A percentile compares a stretch with the other conserved stretches of the same genome.
These are phyloP conservation scores for Ceratocystis colombiana DNA, from an alignment of 2,329 filamentous ascomycete species.

Conservation along the genomic window DNA sequence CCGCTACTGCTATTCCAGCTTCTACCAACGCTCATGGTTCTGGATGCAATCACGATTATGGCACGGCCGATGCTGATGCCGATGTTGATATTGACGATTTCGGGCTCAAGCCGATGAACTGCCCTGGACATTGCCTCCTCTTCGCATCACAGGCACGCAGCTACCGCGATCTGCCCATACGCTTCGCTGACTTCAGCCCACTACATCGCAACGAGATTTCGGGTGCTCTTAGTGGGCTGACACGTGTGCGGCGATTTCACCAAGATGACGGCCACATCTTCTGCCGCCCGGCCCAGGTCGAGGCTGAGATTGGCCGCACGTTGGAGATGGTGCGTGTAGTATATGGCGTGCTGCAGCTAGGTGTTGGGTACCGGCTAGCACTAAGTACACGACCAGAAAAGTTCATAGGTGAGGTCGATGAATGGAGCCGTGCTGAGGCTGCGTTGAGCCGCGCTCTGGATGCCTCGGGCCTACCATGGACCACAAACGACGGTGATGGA, in stretches of 20 bases:
- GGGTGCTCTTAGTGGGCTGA: conserved; percentile 69
- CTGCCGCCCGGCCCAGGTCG: conserved; percentile 66
- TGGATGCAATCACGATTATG: conserved; percentile 30
- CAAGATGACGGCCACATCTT: conserved; percentile 91
- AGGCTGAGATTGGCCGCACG: conserved; percentile 61
- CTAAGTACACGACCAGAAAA: conserved; percentile 72
- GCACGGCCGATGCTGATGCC: conserved; percentile 25
- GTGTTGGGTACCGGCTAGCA: conserved; percentile 58
- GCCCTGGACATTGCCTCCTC: conserved; percentile 76
- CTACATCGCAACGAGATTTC: conserved; percentile 81
- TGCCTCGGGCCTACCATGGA: conserved; percentile 63
- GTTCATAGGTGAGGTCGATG: conserved; percentile 63
- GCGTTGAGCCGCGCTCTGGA: conserved; percentile 39
- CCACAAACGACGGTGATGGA: conserved; percentile 68
- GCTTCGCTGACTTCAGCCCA: conserved; percentile 78
- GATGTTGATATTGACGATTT: conserved; percentile 57
- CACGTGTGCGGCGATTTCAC: conserved; percentile 75
- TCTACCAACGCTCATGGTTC: not conserved
- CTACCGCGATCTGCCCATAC: conserved; percentile 70
- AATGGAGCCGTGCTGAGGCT: conserved; percentile 45
- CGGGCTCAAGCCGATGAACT: conserved; percentile 88
- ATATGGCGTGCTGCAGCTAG: conserved; percentile 59
- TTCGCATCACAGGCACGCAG: conserved; percentile 64
- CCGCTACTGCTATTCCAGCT: not conserved
- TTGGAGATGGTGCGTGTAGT: conserved; percentile 64